Conservation (phyloP, 2,329 filamentous ascomycete genomes). For the Fusarium compactum region DNA sequence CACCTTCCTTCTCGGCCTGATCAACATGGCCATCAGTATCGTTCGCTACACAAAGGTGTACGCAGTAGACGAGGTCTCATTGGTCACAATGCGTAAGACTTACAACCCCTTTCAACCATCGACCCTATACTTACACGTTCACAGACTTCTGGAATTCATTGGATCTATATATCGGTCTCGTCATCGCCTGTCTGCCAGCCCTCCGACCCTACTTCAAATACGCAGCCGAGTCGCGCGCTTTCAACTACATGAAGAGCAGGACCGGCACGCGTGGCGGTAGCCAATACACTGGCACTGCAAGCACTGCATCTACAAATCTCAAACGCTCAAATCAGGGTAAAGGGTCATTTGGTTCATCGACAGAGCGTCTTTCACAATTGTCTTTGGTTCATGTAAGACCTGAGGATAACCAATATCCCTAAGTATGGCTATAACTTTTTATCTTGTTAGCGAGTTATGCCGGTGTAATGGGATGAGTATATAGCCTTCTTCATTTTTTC, state of each 20-base stretch:
- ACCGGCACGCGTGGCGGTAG: background rate
- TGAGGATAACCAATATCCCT: background rate
- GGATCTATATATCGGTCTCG: constrained; percentile 23
- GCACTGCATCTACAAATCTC: background rate
- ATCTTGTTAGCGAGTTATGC: background rate
- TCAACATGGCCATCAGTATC: constrained; percentile 20
- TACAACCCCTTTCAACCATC: too few species aligned
- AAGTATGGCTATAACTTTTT: background rate
- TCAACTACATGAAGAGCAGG: constrained; percentile 18
- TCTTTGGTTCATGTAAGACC: background rate
- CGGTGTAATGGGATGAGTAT: background rate
- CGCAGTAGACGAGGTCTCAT: background rate
- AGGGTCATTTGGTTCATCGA: background rate
- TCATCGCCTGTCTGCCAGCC: constrained; percentile 25
- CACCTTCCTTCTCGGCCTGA: constrained; percentile 26
- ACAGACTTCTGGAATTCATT: constrained; percentile 22
- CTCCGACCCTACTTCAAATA: constrained; percentile 33
- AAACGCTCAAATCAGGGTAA: background rate
- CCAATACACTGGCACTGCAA: background rate
- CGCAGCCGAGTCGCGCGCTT: constrained; percentile 24
- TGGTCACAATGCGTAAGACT: constrained; percentile 6
- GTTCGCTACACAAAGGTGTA: constrained; percentile 23
- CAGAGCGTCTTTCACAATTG: background rate
- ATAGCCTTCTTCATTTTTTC: too few species aligned
- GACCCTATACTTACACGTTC: background rate